phyloP scores from a whole-genome alignment of 2,329 filamentous ascomycete genomes.

The Phaeosphaeria sp. region DNA sequence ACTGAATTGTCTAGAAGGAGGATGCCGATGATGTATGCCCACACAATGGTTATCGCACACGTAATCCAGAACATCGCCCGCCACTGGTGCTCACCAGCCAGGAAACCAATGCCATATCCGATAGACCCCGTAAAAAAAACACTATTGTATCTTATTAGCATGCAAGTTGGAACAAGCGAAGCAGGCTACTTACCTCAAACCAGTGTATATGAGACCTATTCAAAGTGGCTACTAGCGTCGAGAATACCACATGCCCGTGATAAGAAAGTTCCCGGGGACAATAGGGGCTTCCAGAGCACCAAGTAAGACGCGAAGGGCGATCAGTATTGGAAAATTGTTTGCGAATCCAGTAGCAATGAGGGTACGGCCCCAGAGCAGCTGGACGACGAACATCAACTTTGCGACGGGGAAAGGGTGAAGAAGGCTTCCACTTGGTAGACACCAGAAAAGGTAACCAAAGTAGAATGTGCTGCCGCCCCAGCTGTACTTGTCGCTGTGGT shows the following conservation, averaged over 20 bases:
- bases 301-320: conserved; percentile 60
- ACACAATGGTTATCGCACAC: conserved; percentile 39
- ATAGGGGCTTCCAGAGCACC: conserved; percentile 64
- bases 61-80: conserved; percentile 49
- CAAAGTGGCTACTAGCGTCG: conserved; percentile 42
- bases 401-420: conserved; percentile 27
- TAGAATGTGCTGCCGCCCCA: conserved; percentile 31
- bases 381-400: conserved; percentile 20
- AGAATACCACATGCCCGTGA: conserved; percentile 49
- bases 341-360: conserved; percentile 21
- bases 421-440: conserved; percentile 22
- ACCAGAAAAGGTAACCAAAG: conserved; percentile 33
- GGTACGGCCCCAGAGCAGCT: conserved; percentile 22
- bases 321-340: conserved; percentile 50
- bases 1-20: conserved; percentile 49
- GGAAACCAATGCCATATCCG: conserved; percentile 35
- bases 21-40: conserved; percentile 39
- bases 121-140: conserved; percentile 47
- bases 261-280: conserved; percentile 41
- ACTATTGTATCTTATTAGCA: background rate
- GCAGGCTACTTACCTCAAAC: conserved; percentile 17
- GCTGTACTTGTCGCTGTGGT: conserved; percentile 29
- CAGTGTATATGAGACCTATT: conserved; percentile 37
- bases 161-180: background rate
- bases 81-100: conserved; percentile 41